phyloP scores from a whole-genome alignment of 176 grass and related monocot genomes.

The Elymus sibiricus region DNA sequence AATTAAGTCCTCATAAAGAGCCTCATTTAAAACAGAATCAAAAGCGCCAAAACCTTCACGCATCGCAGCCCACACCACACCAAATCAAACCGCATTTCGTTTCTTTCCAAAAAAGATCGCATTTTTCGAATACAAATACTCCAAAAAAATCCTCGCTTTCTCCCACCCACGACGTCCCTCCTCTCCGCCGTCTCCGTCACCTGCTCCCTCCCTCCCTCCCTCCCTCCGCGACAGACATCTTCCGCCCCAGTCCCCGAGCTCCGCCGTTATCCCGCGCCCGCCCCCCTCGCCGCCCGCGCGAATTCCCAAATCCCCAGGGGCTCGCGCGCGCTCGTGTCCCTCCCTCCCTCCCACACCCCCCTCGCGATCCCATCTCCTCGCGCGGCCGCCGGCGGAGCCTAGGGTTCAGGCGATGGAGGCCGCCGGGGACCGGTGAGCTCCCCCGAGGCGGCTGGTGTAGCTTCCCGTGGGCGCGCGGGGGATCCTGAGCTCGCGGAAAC shows the following conservation, averaged over 20 bases:
- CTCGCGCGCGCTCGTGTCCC: constrained; percentile 18
- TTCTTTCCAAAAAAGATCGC: background rate
- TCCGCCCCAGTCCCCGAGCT: background rate
- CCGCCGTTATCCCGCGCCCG: background rate
- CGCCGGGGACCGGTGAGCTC: background rate
- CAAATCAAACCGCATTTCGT: background rate
- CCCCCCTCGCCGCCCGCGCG: background rate
- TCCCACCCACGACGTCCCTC: background rate
- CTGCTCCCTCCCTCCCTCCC: too few relatives aligned
- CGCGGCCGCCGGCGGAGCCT: background rate
- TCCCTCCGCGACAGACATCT: background rate
- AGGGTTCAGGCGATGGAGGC: constrained; percentile 14
- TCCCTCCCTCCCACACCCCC: background rate
- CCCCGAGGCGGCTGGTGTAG: background rate
- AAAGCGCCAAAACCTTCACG: background rate
- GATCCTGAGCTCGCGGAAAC: constrained; percentile 31
- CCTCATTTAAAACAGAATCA: background rate
- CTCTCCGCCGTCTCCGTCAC: constrained; percentile 1
- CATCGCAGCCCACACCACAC: too few relatives aligned
- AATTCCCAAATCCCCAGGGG: constrained; percentile 46
- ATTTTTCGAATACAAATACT: background rate
- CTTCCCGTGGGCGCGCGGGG: background rate
- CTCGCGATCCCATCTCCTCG: constrained; percentile 44
- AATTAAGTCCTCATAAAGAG: too few relatives aligned
- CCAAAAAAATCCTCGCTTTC: background rate